These are phyloP conservation scores for Sanghuangporus weigelae DNA, from an alignment of 1,284 basidiomycete genomes.

Conservation along the genomic window DNA sequence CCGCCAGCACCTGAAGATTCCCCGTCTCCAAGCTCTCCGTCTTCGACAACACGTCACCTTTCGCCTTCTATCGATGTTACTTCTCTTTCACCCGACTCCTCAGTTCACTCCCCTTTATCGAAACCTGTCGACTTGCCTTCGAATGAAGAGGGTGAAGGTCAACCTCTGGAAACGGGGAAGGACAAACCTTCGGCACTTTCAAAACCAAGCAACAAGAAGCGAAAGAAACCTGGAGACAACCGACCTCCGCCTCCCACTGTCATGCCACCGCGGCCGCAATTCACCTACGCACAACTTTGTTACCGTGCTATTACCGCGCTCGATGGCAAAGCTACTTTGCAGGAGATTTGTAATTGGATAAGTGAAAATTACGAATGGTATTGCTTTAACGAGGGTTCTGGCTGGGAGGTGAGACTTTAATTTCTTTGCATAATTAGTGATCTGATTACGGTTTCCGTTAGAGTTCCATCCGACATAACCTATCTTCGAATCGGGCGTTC, in stretches of 20 bases:
- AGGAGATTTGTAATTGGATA: constrained; percentile 92
- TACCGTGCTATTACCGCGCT: constrained; percentile 74
- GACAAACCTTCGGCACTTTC: constrained; percentile 28
- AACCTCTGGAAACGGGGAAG: constrained; percentile 26
- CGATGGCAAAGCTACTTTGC: constrained; percentile 82
- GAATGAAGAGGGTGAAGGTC: constrained; percentile 18
- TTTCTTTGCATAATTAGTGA: constrained; percentile 10
- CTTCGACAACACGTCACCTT: constrained; percentile 58
- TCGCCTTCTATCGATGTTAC: constrained; percentile 69
- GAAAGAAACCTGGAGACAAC: constrained; percentile 55
- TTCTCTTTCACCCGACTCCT: constrained; percentile 76
- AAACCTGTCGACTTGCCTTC: constrained; percentile 25
- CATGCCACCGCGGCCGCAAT: constrained; percentile 73
- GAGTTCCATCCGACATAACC: constrained; percentile 90
- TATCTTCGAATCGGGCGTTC: constrained; percentile 86
- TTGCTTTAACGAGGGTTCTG: constrained; percentile 69
- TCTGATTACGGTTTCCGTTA: constrained; percentile 29
- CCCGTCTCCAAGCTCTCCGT: constrained; percentile 66
- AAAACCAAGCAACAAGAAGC: constrained; percentile 59
- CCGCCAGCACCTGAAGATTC: constrained; percentile 68
- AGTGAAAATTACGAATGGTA: constrained; percentile 87
- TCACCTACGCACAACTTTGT: constrained; percentile 76
- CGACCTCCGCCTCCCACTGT: constrained; percentile 53
- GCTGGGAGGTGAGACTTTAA: constrained; percentile 72
- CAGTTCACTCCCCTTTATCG: constrained; percentile 59